Evolutionary conservation across 2,329 filamentous ascomycete species (phyloP), one percentile per base, ranked within the genome.

Genomic region (Talaromyces rugulosus): DNA sequence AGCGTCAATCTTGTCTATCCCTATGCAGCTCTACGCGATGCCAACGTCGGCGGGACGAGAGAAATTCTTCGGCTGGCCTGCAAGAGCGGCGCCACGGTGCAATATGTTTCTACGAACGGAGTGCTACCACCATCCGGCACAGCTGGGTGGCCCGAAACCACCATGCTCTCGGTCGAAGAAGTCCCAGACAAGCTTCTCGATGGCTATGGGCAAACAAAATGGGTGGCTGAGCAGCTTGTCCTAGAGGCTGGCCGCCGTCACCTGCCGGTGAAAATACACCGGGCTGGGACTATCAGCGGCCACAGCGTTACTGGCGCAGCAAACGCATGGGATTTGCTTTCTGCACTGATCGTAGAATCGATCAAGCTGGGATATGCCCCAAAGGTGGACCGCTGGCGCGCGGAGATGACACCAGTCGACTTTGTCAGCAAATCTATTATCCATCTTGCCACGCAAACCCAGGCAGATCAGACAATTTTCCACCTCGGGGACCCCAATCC

Each of bases 341-440:
- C 88, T 58, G 90, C 90, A 0, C 73, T 94, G 61, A 82, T 93
- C 30, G 88, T 92, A 1, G 90, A 93, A 71, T 92, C 90, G 0
- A 81, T 93, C 42, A 86, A 89, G 58, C 81, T 93, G 3, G 89
- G 89, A 5, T 84, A 85, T 66, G 85, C 85, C 1, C 90, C 90
- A 0, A 82, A 90, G 59, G 86, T 92, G 4, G 82, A 88, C 56
- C 87, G 87, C 50, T 94, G 90, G 90, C 85, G 87, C 56, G 85
- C 89, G 1, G 90, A 94, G 76, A 93, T 93, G 90, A 92, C 90
- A 0, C 90, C 90, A 0, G 90, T 92, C 14, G 90, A 94, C 74
- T 92, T 91, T 69, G 89, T 92, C 62, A 90, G 87, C 75, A 87
- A 86, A 65, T 86, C 89, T 4, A 90, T 94, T 66, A 79, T 90